Conservation (phyloP, 129 eudicot species). For the Silybum marianum region DNA sequence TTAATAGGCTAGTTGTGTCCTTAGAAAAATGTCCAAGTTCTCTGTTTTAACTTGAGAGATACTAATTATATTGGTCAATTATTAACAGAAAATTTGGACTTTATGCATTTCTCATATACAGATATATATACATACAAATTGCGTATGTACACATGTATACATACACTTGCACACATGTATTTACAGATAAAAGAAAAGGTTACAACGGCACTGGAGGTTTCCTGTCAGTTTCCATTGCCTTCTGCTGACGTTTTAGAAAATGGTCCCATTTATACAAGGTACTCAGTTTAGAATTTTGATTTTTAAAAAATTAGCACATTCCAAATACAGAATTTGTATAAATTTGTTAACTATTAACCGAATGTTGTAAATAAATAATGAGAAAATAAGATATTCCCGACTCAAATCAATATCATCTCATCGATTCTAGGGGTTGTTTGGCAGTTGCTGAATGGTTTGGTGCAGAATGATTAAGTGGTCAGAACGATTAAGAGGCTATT, state of each 20-base stretch:
- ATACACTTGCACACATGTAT: conserved; percentile 31
- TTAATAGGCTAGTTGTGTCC: conserved; percentile 49
- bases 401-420: too few species aligned
- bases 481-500: too few species aligned
- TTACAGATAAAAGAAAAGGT: conserved; percentile 36
- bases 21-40: conserved; percentile 61
- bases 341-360: not conserved
- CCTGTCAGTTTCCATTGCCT: conserved; percentile 62
- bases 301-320: not conserved
- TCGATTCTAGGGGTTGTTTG: too few species aligned
- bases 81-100: conserved; percentile 30
- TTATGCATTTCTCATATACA: conserved; percentile 17
- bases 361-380: not conserved
- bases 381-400: too few species aligned
- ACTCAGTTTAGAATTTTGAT: conserved; percentile 10
- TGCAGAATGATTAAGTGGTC: too few species aligned
- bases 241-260: conserved; percentile 44
- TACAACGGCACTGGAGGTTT: conserved; percentile 53
- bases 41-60: conserved; percentile 41
- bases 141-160: conserved; percentile 8
- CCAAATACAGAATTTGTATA: not conserved
- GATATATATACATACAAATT: conserved; percentile 17
- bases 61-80: conserved; percentile 46
- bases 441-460: too few species aligned
- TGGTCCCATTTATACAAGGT: conserved; percentile 43